phyloP scores from a whole-genome alignment of 2,329 filamentous ascomycete species.

The Zymoseptoria pseudotritici region DNA sequence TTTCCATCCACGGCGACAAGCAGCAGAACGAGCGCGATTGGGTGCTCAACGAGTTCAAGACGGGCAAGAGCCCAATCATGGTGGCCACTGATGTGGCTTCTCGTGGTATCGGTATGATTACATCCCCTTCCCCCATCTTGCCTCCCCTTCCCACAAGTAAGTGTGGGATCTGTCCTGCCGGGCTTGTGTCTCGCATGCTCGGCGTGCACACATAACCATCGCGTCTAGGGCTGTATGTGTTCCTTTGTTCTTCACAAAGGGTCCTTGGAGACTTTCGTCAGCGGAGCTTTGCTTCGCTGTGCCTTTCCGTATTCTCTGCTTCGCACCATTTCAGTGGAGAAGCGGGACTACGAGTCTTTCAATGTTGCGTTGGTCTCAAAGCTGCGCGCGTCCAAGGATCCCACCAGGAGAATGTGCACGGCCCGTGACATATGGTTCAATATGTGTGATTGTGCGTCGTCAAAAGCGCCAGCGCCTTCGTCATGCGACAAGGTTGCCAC shows the following conservation, averaged over 20 bases:
- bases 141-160: slow-evolving; percentile 36
- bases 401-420: slow-evolving; percentile 52
- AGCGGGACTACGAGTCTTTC: slow-evolving; percentile 64
- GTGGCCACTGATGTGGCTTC: slow-evolving; percentile 99
- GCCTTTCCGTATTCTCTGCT: slow-evolving; percentile 62
- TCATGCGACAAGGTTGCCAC: slow-evolving; percentile 18
- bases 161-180: slow-evolving; percentile 61
- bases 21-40: slow-evolving; percentile 99
- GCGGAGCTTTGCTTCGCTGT: slow-evolving; percentile 45
- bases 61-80: slow-evolving; percentile 99
- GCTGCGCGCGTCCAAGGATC: slow-evolving; percentile 60
- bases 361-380: slow-evolving; percentile 56
- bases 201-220: slow-evolving; percentile 79
- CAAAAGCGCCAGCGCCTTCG: slow-evolving; percentile 19
- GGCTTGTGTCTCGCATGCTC: slow-evolving; percentile 77
- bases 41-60: slow-evolving; percentile 99
- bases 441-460: slow-evolving; percentile 20
- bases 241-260: slow-evolving; percentile 71
- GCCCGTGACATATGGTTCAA: slow-evolving; percentile 40
- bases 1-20: slow-evolving; percentile 98
- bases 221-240: slow-evolving; percentile 75
- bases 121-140: slow-evolving; percentile 31
- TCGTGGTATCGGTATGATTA: slow-evolving; percentile 99
- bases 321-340: slow-evolving; percentile 74
- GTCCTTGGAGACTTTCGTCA: slow-evolving; percentile 69